These are phyloP conservation scores for Actinomortierella wolfii DNA, from an alignment of 371 early-diverging fungal genomes.

Conservation along the genomic window DNA sequence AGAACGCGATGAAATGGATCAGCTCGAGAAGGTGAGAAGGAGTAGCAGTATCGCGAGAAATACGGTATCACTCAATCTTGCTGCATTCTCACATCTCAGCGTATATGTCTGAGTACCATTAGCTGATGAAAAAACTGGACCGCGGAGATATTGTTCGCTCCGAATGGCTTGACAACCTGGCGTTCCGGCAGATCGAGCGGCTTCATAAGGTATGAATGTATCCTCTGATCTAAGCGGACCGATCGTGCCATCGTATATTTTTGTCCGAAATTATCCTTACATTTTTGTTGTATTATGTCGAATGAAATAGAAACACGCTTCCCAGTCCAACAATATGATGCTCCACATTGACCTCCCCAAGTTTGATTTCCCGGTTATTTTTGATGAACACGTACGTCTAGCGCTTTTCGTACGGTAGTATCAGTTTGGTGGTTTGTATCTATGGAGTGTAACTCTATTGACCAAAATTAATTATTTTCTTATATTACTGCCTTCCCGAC, in stretches of 20 bases:
- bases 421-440: no score
- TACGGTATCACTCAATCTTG: not conserved
- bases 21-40: conserved; percentile 75
- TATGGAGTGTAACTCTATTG: no score
- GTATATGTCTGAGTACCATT: not conserved
- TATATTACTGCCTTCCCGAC: no score
- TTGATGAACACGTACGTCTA: conserved; percentile 77
- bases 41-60: not conserved
- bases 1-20: conserved; percentile 75
- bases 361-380: conserved; percentile 94
- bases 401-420: no score
- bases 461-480: no score
- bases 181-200: conserved; percentile 82
- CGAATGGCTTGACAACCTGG: conserved; percentile 92
- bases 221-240: not conserved
- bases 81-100: not conserved
- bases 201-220: conserved; percentile 64
- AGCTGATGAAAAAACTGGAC: conserved; percentile 84
- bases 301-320: conserved; percentile 53
- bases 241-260: not conserved
- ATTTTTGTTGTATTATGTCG: not conserved
- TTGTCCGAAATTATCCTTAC: not conserved
- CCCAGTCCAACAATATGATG: conserved; percentile 61
- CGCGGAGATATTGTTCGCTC: conserved; percentile 81
- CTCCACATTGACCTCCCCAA: conserved; percentile 89